Percentiles rank a stretch among this genome's conserved stretches.
These are phyloP conservation scores for Candida berthetii DNA, from an alignment of 805 yeast species.

Conservation along the genomic window DNA sequence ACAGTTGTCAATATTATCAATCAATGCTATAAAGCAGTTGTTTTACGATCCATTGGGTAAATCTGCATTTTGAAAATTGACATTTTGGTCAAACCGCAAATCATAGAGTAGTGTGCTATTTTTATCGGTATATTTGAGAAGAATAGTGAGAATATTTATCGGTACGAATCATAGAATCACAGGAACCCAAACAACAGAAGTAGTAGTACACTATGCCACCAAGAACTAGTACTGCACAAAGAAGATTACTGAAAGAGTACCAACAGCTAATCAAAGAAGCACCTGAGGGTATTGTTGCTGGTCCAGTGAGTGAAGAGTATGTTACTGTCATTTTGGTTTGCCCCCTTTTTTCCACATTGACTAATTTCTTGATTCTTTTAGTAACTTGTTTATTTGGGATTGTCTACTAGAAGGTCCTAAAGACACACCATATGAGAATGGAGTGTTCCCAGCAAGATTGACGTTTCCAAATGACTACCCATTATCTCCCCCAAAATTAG, in stretches of 20 bases:
- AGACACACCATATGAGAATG: constrained; percentile 81
- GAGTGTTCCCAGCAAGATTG: constrained; percentile 74
- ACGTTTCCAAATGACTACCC: constrained; percentile 79
- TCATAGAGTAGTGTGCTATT: no score
- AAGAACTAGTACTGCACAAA: constrained; percentile 61
- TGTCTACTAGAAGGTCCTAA: constrained; percentile 80
- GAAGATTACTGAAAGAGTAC: constrained; percentile 80
- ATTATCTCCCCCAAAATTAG: constrained; percentile 71
- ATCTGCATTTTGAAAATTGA: no score
- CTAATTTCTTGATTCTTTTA: constrained; percentile 1
- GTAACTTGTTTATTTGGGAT: constrained; percentile 73
- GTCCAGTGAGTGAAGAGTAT: constrained; percentile 68
- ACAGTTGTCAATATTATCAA: no score
- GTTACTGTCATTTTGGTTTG: constrained; percentile 10
- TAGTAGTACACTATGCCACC: constrained; percentile 17
- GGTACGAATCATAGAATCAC: background rate
- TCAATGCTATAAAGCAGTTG: no score
- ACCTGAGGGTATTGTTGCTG: constrained; percentile 94
- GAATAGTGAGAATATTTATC: background rate
- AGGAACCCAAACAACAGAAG: background rate
- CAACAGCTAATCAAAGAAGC: constrained; percentile 81
- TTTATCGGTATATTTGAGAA: no score
- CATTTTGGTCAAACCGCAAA: no score
- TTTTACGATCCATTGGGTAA: no score
- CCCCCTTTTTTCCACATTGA: no score